Percentiles rank a stretch among this genome's conserved stretches.
Evolutionary conservation across 371 early-diverging fungal genomes (phyloP).

Genomic region (Syncephalis plumigaleata): DNA sequence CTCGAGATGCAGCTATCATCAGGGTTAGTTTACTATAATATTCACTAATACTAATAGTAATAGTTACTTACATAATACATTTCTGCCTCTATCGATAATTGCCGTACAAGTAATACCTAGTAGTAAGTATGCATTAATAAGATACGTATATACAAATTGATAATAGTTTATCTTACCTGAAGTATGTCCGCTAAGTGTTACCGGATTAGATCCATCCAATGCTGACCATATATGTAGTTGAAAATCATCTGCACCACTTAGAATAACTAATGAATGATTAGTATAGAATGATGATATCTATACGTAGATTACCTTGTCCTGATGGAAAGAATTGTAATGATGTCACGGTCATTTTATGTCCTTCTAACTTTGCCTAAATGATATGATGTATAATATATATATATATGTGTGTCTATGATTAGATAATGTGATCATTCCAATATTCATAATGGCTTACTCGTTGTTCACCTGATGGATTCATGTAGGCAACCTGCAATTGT

Average conservation of each 20-base stretch:
- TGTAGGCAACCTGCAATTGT: neutral
- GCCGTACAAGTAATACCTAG: conserved; percentile 34
- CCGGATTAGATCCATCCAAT: conserved; percentile 51
- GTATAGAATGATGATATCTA: neutral
- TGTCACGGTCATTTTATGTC: conserved; percentile 45
- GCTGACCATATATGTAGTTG: conserved; percentile 54
- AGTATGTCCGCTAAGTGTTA: conserved; percentile 52
- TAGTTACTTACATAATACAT: conserved; percentile 35
- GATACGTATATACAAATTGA: no score
- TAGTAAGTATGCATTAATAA: no score
- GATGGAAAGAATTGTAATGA: conserved; percentile 54
- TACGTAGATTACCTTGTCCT: conserved; percentile 28
- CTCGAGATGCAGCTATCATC: conserved; percentile 24
- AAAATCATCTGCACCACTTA: conserved; percentile 53
- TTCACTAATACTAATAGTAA: neutral
- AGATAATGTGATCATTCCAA: neutral
- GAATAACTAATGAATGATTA: conserved; percentile 20
- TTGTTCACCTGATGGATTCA: neutral
- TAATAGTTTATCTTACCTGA: no score
- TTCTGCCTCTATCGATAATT: conserved; percentile 29
- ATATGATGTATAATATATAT: no score
- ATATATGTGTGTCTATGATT: no score
- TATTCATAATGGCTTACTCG: neutral
- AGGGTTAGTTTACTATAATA: neutral
- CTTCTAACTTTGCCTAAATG: conserved; percentile 28